A percentile compares a stretch with the other conserved stretches of the same genome.
phyloP scores from a whole-genome alignment of 2,329 filamentous ascomycete species.

The Endoconidiophora polonica region DNA sequence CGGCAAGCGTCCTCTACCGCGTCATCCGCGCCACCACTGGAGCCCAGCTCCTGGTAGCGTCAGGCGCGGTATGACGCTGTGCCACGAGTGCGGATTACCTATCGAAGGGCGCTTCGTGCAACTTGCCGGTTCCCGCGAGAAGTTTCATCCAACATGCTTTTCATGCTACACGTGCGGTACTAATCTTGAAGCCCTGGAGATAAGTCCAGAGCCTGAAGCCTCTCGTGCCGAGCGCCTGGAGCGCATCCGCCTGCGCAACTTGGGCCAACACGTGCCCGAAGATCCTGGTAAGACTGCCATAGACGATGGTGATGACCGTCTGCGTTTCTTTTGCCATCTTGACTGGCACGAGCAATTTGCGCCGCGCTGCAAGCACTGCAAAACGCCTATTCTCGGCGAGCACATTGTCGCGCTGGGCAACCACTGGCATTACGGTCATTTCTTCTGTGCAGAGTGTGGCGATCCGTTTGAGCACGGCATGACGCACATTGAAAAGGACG shows the following conservation, averaged over 20 bases:
- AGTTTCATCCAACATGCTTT: slow-evolving; percentile 92
- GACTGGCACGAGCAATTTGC: slow-evolving; percentile 94
- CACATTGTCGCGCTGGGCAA: slow-evolving; percentile 82
- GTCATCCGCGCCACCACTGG: slow-evolving; percentile 38
- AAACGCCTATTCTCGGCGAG: slow-evolving; percentile 89
- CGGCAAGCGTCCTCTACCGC: slow-evolving; percentile 20
- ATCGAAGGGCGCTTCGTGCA: slow-evolving; percentile 86
- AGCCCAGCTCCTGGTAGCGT: slow-evolving; percentile 33
- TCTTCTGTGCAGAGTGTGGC: slow-evolving; percentile 97
- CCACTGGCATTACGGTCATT: slow-evolving; percentile 96
- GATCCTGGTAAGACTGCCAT: slow-evolving; percentile 45
- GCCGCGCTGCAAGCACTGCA: slow-evolving; percentile 87
- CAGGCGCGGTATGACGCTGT: slow-evolving; percentile 46
- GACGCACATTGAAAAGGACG: slow-evolving; percentile 80
- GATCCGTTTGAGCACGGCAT: slow-evolving; percentile 68
- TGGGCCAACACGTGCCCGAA: slow-evolving; percentile 43
- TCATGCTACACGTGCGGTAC: slow-evolving; percentile 76
- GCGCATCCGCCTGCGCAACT: slow-evolving; percentile 47
- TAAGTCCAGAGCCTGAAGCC: slow-evolving; percentile 75
- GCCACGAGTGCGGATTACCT: slow-evolving; percentile 65
- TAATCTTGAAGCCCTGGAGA: slow-evolving; percentile 82
- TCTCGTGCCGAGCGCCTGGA: slow-evolving; percentile 55
- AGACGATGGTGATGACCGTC: slow-evolving; percentile 54
- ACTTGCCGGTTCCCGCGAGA: slow-evolving; percentile 51
- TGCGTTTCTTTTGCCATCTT: slow-evolving; percentile 93